Percentiles rank a stretch among this genome's conserved stretches.
Evolutionary conservation across 176 grass and related monocot species (phyloP).

Genomic region (Pharus latifolius): DNA sequence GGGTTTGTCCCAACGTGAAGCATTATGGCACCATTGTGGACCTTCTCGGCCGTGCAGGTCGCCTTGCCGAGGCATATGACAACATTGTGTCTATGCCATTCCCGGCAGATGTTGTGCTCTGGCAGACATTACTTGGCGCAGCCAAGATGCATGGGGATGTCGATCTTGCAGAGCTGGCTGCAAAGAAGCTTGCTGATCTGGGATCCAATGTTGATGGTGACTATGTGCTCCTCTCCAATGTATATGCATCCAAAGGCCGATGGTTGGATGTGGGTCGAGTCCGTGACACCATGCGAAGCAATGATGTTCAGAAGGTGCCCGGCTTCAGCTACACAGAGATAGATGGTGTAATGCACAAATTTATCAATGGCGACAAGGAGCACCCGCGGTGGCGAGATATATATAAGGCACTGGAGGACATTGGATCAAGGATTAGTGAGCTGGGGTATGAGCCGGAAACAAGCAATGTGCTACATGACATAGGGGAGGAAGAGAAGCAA

Average conservation of each 20-base stretch:
- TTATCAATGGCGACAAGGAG: conserved; percentile 62
- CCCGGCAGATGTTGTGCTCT: conserved; percentile 59
- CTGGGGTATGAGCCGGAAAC: conserved; percentile 84
- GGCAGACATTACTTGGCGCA: conserved; percentile 77
- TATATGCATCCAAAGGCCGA: conserved; percentile 60
- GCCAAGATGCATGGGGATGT: conserved; percentile 57
- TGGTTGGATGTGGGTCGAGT: conserved; percentile 66
- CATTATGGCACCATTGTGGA: conserved; percentile 80
- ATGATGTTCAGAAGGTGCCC: conserved; percentile 69
- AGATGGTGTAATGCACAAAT: conserved; percentile 59
- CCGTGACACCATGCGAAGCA: conserved; percentile 59
- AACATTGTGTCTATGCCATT: conserved; percentile 61
- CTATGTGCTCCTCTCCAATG: conserved; percentile 83
- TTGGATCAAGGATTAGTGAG: conserved; percentile 38
- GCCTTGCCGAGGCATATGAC: conserved; percentile 54
- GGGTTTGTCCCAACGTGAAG: conserved; percentile 49
- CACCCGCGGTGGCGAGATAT: conserved; percentile 61
- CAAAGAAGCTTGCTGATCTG: conserved; percentile 45
- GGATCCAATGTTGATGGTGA: conserved; percentile 76
- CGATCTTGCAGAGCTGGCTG: conserved; percentile 54
- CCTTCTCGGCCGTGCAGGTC: conserved; percentile 61
- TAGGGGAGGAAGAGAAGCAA: conserved; percentile 83
- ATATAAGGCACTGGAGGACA: conserved; percentile 47
- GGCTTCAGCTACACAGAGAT: conserved; percentile 80
- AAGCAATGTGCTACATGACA: conserved; percentile 65